Evolutionary conservation across 139 green algal genomes (phyloP).

Genomic region (Asterochloris sp.): DNA sequence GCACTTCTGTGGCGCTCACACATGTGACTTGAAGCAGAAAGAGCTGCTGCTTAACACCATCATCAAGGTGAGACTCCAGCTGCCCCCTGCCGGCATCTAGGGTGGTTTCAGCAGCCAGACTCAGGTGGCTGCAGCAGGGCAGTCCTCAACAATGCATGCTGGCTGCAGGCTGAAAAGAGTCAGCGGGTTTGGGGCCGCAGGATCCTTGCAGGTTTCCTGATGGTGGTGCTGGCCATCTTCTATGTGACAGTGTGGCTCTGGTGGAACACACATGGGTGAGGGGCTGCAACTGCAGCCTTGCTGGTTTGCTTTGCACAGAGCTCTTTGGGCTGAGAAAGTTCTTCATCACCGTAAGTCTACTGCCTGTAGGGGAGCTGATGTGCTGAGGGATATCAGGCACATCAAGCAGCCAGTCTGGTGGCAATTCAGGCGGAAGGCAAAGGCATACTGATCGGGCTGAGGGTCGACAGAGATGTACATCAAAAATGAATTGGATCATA

Average conservation of each 20-base stretch:
- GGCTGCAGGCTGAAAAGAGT: neutral
- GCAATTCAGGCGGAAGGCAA: neutral
- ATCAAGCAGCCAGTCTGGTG: neutral
- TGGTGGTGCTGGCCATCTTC: conserved; percentile 4
- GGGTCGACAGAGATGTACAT: neutral
- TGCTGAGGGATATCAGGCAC: neutral
- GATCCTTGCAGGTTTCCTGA: conserved; percentile 10
- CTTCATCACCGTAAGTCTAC: neutral
- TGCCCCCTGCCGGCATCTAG: neutral
- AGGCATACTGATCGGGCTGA: conserved; percentile 1
- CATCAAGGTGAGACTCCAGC: neutral
- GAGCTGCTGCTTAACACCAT: neutral
- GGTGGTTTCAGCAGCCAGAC: neutral
- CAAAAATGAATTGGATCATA: neutral
- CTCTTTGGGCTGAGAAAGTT: neutral
- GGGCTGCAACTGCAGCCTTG: neutral
- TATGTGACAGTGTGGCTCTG: conserved; percentile 8
- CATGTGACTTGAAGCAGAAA: neutral
- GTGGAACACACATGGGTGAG: conserved; percentile 3
- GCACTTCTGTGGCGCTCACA: conserved; percentile 12
- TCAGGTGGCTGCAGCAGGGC: neutral
- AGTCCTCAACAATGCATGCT: neutral
- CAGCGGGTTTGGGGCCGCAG: conserved; percentile 6
- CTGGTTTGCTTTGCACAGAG: neutral
- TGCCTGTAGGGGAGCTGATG: neutral